Percentiles rank a stretch among this genome's conserved stretches.
These are phyloP conservation scores for Aspergillus novofumigatus DNA, from an alignment of 2,329 filamentous ascomycete genomes.

Conservation along the genomic window DNA sequence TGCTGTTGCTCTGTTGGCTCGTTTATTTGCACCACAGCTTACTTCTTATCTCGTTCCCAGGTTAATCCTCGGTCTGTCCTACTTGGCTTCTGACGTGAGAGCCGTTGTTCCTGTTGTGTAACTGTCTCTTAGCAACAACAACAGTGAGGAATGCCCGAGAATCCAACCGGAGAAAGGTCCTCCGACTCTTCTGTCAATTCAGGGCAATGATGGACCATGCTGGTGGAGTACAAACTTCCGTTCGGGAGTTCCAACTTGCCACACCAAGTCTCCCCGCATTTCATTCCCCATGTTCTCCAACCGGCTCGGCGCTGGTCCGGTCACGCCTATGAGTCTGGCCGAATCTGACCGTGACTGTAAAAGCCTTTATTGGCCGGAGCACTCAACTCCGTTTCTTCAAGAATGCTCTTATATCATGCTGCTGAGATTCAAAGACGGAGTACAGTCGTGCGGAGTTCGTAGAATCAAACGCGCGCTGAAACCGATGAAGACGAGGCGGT, in stretches of 20 bases:
- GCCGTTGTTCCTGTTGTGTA: not conserved
- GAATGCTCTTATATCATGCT: not conserved
- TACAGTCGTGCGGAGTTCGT: not conserved
- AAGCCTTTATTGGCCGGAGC: conserved; percentile 11
- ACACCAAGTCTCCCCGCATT: not conserved
- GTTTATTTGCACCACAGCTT: not conserved
- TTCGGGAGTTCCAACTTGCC: not conserved
- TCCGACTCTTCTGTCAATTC: not conserved
- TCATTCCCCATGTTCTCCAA: not conserved
- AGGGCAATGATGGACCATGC: not conserved
- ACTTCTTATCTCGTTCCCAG: not conserved
- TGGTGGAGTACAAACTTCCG: not conserved
- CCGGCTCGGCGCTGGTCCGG: too few species aligned
- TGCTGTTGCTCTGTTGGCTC: not conserved
- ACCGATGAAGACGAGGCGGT: not conserved
- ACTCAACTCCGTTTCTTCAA: conserved; percentile 10
- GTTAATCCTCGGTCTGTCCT: not conserved
- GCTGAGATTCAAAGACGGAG: not conserved
- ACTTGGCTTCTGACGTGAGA: not conserved
- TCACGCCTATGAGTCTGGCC: not conserved
- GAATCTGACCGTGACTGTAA: not conserved
- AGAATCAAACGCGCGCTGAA: not conserved
- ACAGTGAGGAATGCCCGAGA: too few species aligned
- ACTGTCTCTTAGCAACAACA: not conserved
- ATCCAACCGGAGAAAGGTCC: not conserved